A percentile compares a stretch with the other conserved stretches of the same genome.
Conservation (phyloP, 2,329 filamentous ascomycete genomes). For the Scytalidium lignicola region DNA sequence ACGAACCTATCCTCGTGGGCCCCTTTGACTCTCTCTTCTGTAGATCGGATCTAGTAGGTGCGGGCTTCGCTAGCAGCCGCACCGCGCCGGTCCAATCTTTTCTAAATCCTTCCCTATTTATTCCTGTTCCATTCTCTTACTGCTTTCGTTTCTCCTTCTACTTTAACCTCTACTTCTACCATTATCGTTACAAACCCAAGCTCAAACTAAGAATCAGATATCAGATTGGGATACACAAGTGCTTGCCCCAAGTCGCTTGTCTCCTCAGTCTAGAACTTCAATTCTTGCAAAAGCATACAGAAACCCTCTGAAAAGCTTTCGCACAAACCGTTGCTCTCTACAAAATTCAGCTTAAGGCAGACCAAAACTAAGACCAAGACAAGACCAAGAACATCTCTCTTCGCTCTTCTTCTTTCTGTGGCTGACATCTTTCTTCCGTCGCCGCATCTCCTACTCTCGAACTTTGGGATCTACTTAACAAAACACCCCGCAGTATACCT, state of each 20-base stretch:
- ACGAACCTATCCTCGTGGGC: neutral
- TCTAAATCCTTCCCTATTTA: neutral
- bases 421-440: neutral
- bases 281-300: too few species aligned
- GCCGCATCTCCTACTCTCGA: neutral
- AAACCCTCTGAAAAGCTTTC: too few species aligned
- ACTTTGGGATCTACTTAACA: conserved; percentile 5
- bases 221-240: too few species aligned
- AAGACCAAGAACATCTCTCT: neutral
- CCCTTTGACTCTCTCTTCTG: neutral
- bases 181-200: too few species aligned
- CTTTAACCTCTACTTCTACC: too few species aligned
- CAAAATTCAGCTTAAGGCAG: too few species aligned
- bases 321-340: too few species aligned
- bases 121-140: neutral
- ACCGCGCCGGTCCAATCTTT: neutral
- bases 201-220: too few species aligned
- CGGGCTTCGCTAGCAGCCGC: neutral
- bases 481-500: conserved; percentile 9
- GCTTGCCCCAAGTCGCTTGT: too few species aligned
- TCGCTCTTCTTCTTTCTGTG: neutral
- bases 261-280: too few species aligned
- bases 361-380: neutral
- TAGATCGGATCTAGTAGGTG: neutral
- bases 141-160: neutral